These are phyloP conservation scores for Ophiosphaerella herpotricha DNA, from an alignment of 2,329 filamentous ascomycete genomes.

Conservation along the genomic window DNA sequence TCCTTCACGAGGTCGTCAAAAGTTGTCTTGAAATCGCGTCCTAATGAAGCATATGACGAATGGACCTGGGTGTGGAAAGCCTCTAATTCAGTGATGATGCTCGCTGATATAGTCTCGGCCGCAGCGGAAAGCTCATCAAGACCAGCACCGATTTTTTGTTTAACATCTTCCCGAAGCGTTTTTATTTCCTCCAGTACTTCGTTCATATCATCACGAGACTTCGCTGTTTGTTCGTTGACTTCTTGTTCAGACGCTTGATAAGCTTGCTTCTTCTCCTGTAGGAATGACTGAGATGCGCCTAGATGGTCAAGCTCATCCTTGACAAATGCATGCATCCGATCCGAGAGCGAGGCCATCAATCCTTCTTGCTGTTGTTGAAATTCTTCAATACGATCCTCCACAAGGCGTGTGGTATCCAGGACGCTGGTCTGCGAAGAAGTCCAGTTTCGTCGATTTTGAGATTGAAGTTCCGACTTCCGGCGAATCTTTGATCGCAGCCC, in stretches of 20 bases:
- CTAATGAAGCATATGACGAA: constrained; percentile 79
- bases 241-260: constrained; percentile 72
- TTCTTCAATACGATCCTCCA: constrained; percentile 74
- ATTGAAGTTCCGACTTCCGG: constrained; percentile 82
- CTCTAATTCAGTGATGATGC: constrained; percentile 83
- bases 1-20: constrained; percentile 82
- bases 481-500: constrained; percentile 85
- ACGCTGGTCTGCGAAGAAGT: constrained; percentile 75
- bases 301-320: constrained; percentile 74
- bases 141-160: constrained; percentile 81
- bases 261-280: constrained; percentile 69
- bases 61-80: constrained; percentile 84
- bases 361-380: constrained; percentile 75
- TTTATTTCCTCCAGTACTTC: constrained; percentile 90
- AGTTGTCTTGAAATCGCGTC: constrained; percentile 81
- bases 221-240: constrained; percentile 68
- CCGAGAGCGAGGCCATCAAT: constrained; percentile 69
- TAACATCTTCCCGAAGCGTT: constrained; percentile 84
- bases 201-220: constrained; percentile 84
- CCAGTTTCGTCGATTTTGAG: constrained; percentile 80
- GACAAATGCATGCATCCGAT: constrained; percentile 78
- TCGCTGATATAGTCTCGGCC: constrained; percentile 85
- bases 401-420: constrained; percentile 72
- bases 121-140: constrained; percentile 81
- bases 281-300: constrained; percentile 68